A percentile compares a stretch with the other conserved stretches of the same genome.
Evolutionary conservation across 129 eudicot genomes (phyloP).

Genomic region (sunflower (Helianthus annuus)): DNA sequence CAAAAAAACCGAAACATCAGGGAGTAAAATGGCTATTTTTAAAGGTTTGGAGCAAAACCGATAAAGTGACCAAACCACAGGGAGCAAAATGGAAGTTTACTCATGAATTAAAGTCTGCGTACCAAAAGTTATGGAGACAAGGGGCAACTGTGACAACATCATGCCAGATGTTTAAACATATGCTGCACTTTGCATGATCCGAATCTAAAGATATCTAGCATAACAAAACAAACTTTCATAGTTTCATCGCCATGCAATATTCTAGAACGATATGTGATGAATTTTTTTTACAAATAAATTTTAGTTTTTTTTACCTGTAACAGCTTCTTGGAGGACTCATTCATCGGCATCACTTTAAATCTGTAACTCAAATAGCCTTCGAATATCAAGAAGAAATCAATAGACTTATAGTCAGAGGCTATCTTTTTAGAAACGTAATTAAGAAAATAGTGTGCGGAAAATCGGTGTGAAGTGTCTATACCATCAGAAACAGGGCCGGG

Average conservation of each 20-base stretch:
- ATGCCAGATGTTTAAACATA: constrained; percentile 91
- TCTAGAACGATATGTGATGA: background rate
- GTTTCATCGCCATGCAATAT: constrained; percentile 7
- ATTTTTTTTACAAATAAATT: constrained; percentile 18
- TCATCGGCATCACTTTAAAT: constrained; percentile 65
- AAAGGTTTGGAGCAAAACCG: no score
- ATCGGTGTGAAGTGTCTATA: constrained; percentile 13
- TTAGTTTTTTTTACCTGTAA: constrained; percentile 43
- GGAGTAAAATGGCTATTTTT: no score
- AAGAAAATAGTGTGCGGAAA: background rate
- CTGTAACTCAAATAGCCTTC: constrained; percentile 71
- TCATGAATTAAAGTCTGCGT: constrained; percentile 4
- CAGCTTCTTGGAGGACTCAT: constrained; percentile 44
- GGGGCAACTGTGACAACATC: constrained; percentile 98
- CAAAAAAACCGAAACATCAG: no score
- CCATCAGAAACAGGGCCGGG: constrained; percentile 66
- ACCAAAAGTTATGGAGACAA: constrained; percentile 97
- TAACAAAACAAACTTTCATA: background rate
- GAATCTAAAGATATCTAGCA: constrained; percentile 67
- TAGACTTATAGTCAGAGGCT: constrained; percentile 2
- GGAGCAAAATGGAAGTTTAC: no score
- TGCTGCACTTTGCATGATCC: constrained; percentile 85
- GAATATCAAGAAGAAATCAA: constrained; percentile 26
- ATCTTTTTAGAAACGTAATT: background rate
- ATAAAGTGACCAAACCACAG: no score